Percentiles rank a stretch among this genome's conserved stretches.
phyloP scores from a whole-genome alignment of 108 stramenopile genomes.

The Aureococcus anophagefferens region DNA sequence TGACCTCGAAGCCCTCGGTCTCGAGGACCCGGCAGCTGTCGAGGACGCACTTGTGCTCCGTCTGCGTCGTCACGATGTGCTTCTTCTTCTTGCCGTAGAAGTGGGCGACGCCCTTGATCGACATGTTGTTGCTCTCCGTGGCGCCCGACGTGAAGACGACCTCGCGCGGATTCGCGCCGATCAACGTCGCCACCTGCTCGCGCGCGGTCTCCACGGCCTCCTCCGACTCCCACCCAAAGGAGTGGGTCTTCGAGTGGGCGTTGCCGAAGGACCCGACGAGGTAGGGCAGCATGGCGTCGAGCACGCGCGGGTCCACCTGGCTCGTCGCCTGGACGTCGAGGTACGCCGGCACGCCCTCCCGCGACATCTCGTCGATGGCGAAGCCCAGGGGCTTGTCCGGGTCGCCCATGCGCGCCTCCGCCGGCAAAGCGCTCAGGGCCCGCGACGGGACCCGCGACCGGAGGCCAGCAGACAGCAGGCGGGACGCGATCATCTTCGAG shows the following conservation, averaged over 20 bases:
- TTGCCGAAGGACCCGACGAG: conserved; percentile 90
- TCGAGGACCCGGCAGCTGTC: conserved; percentile 91
- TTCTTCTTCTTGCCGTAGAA: conserved; percentile 74
- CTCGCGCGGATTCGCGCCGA: conserved; percentile 82
- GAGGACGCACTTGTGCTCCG: conserved; percentile 98
- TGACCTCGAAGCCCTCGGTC: conserved; percentile 92
- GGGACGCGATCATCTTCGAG: too few relatives aligned
- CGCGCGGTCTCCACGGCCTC: conserved; percentile 40
- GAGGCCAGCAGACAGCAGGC: too few relatives aligned
- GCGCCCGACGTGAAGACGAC: conserved; percentile 97
- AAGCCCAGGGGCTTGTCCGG: too few relatives aligned
- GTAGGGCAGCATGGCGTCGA: conserved; percentile 94
- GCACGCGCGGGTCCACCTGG: conserved; percentile 94
- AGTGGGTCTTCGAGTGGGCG: conserved; percentile 94
- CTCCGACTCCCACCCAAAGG: conserved; percentile 96
- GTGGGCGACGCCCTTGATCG: conserved; percentile 93
- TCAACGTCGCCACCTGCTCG: conserved; percentile 59
- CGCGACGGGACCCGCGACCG: too few relatives aligned
- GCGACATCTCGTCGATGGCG: too few relatives aligned
- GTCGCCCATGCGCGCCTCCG: too few relatives aligned
- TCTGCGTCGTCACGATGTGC: conserved; percentile 97
- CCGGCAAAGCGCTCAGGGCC: too few relatives aligned
- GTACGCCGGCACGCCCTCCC: conserved; percentile 36
- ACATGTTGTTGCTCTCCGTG: conserved; percentile 93
- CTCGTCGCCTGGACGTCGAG: conserved; percentile 86